Evolutionary conservation across 192 early-diverging fungal genomes (phyloP).

Genomic region (Coemansia sp.): DNA sequence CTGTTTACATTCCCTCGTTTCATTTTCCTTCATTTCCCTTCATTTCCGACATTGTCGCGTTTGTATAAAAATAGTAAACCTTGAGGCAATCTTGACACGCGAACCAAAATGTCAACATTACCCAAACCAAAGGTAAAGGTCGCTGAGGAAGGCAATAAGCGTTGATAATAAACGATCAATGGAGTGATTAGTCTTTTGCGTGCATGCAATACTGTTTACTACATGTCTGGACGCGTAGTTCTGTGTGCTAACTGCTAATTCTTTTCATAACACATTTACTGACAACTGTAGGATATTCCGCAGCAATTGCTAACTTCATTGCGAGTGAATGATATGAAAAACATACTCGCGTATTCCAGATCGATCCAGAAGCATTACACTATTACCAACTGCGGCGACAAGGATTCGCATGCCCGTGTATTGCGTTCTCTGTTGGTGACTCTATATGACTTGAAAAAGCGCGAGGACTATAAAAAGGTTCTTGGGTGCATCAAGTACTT

Average conservation of each 20-base stretch:
- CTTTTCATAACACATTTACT: not conserved
- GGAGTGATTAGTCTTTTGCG: not conserved
- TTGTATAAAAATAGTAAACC: not conserved
- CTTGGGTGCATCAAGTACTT: slow-evolving; percentile 10
- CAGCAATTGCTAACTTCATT: slow-evolving; percentile 6
- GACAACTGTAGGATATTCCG: slow-evolving; percentile 5
- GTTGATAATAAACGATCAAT: not conserved
- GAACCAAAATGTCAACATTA: not conserved
- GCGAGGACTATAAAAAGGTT: slow-evolving; percentile 12
- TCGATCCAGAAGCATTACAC: not conserved
- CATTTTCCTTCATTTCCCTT: not conserved
- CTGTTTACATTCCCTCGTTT: not conserved
- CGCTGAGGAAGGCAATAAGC: not conserved
- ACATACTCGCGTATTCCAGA: slow-evolving; percentile 15
- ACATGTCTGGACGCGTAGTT: not conserved
- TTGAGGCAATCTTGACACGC: not conserved
- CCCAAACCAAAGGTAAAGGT: slow-evolving; percentile 3
- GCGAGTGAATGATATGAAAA: slow-evolving; percentile 28
- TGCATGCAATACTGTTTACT: not conserved
- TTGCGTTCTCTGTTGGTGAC: not conserved
- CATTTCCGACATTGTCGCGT: not conserved
- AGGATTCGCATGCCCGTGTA: slow-evolving; percentile 1
- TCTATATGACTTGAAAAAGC: not conserved
- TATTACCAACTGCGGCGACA: not conserved
- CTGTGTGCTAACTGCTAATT: not conserved